Base-by-base conservation (phyloP, 257 asterid species). In the Phtheirospermum japonicum region DNA sequence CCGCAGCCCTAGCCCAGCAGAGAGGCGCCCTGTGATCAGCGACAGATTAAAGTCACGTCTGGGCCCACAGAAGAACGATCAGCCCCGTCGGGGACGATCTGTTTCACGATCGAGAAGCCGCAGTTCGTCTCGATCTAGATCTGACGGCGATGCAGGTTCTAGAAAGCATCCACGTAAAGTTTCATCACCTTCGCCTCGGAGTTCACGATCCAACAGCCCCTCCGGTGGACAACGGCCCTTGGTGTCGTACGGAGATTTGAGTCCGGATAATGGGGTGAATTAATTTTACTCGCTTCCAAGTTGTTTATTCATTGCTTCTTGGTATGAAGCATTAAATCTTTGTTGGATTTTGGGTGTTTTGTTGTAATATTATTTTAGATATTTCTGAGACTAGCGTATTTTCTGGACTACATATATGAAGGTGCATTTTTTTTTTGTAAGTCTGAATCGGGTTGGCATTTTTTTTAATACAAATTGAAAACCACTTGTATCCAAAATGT, bases 31-130 rank as follows among this genome's bases (percentile, higher is more conserved):
- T 20, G 63, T 67, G 65, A 58, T 89, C 4, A 85, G 94, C 39
- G 94, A 82, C 61, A 76, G 74, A 65, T 65, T 93, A 36, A 89
- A 85, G 71, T 87, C 95, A 65, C 95, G 98, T 37, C 89, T 93
- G 48, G 95, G 99, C 69, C 89, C 94, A 56, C 74, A 59, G 30
- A 77, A 67, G 51, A 71, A 70, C 10, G 82, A 77, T 20, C 57
- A 48, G 28, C 66, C 58, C 36, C 63, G 66, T 9, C 79, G 63
- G 52, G 83, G 71, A 8, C 72, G 84, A 78, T 75, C 91, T 16
- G 56, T 65, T 37, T 85, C 94, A 16, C 78, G 74, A 33, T 78
- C 94, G 2, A 80, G 82, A 73, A 82, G 89, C 76, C 77, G 66
- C 26, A 78, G 74, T 42, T 71, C 83, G 0, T 76, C 79, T 6